Conservation (phyloP, 139 green algal genomes). For the Coelastrella sp. region DNA sequence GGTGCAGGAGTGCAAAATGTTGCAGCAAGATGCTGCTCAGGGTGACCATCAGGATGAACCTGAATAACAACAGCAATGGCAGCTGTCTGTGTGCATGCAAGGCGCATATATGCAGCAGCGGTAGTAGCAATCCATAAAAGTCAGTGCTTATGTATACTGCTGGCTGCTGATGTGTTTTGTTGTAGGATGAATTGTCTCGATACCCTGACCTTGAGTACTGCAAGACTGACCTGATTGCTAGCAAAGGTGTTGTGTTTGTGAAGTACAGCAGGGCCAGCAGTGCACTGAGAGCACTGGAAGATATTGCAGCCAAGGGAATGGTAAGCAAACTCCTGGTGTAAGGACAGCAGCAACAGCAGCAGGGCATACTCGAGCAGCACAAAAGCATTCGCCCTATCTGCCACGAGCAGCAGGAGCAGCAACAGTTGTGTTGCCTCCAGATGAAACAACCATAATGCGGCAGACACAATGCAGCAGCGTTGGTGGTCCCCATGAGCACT, state of each 20-base stretch:
- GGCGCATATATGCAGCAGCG: too few relatives aligned
- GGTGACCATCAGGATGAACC: too few relatives aligned
- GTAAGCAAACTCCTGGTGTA: background rate
- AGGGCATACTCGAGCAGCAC: background rate
- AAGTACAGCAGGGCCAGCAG: conserved; percentile 87
- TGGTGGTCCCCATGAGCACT: too few relatives aligned
- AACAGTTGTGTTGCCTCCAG: too few relatives aligned
- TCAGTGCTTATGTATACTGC: too few relatives aligned
- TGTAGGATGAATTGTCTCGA: conserved; percentile 75
- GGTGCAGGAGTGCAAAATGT: too few relatives aligned
- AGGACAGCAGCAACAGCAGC: background rate
- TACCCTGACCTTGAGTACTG: conserved; percentile 90
- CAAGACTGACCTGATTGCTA: conserved; percentile 91
- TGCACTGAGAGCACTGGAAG: conserved; percentile 82
- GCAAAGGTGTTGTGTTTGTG: conserved; percentile 90
- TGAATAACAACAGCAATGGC: too few relatives aligned
- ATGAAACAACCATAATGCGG: too few relatives aligned
- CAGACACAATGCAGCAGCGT: too few relatives aligned
- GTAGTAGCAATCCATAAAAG: background rate
- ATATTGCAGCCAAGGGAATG: conserved; percentile 63
- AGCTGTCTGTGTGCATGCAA: too few relatives aligned
- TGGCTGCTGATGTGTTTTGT: background rate
- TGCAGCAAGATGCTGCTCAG: too few relatives aligned
- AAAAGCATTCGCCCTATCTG: background rate
- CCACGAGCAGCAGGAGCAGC: too few relatives aligned